Conservation (phyloP, 1,284 basidiomycete genomes). For the Trichosporon ovoides region DNA sequence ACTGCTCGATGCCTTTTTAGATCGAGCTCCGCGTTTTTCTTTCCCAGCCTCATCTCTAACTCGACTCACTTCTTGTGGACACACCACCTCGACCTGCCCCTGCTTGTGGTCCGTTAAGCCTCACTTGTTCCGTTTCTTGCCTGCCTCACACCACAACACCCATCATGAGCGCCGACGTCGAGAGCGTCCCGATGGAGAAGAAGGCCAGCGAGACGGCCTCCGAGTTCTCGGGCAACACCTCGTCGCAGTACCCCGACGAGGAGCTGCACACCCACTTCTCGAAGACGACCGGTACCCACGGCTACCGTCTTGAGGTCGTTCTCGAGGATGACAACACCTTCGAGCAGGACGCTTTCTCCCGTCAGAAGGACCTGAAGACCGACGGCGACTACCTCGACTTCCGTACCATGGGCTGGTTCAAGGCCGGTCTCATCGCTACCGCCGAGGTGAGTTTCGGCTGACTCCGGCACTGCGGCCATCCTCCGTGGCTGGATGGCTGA, state of each 20-base stretch:
- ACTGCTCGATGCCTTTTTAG: not conserved
- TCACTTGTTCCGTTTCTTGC: no score
- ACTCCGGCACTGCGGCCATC: not conserved
- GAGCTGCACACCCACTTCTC: constrained; percentile 3
- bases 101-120: no score
- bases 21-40: not conserved
- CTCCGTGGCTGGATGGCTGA: not conserved
- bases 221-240: not conserved
- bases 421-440: constrained; percentile 36
- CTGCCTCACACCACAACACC: not conserved
- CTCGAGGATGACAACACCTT: constrained; percentile 17
- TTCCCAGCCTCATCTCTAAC: not conserved
- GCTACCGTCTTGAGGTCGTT: constrained; percentile 1
- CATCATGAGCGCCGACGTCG: constrained; percentile 3
- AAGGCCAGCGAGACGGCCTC: not conserved
- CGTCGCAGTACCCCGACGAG: constrained; percentile 1
- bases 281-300: not conserved
- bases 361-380: constrained; percentile 25
- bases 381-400: constrained; percentile 39
- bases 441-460: constrained; percentile 36
- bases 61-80: not conserved
- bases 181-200: constrained; percentile 7
- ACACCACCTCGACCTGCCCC: no score
- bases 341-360: constrained; percentile 33
- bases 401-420: constrained; percentile 42